Percentiles rank a stretch among this genome's conserved stretches.
phyloP scores from a whole-genome alignment of 257 asterid genomes.

The Capsicum pubescens region DNA sequence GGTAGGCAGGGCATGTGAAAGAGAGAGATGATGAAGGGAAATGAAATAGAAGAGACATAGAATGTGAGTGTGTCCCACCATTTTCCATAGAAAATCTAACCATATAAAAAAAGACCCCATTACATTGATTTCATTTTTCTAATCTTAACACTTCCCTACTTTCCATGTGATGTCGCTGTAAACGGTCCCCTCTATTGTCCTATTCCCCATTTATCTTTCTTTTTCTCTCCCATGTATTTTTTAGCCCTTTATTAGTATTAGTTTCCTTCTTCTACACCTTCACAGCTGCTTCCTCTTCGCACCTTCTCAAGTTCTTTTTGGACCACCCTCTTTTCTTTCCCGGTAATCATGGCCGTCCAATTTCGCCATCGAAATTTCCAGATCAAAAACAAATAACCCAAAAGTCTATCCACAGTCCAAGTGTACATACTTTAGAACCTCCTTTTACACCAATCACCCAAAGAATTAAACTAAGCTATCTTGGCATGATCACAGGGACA shows the following conservation, averaged over 20 bases:
- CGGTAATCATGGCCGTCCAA: conserved; percentile 19
- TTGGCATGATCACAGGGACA: background rate
- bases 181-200: conserved; percentile 34
- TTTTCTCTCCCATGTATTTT: background rate
- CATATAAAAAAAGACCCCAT: conserved; percentile 33
- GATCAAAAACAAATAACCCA: background rate
- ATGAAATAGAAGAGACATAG: background rate
- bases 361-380: background rate
- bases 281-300: conserved; percentile 29
- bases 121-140: background rate
- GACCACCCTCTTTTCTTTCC: conserved; percentile 9
- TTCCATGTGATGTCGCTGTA: conserved; percentile 41
- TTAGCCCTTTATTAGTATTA: background rate
- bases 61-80: conserved; percentile 24
- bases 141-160: background rate
- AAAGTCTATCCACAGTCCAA: background rate
- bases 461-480: conserved; percentile 11
- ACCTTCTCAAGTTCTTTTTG: background rate
- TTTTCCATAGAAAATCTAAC: conserved; percentile 20
- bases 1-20: conserved; percentile 26
- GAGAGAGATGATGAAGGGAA: conserved; percentile 23
- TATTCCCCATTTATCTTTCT: background rate
- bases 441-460: conserved; percentile 9
- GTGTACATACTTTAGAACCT: background rate
- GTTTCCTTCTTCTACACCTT: conserved; percentile 22